Conservation (phyloP, 768 basidiomycete genomes). For the Suillus variegatus region DNA sequence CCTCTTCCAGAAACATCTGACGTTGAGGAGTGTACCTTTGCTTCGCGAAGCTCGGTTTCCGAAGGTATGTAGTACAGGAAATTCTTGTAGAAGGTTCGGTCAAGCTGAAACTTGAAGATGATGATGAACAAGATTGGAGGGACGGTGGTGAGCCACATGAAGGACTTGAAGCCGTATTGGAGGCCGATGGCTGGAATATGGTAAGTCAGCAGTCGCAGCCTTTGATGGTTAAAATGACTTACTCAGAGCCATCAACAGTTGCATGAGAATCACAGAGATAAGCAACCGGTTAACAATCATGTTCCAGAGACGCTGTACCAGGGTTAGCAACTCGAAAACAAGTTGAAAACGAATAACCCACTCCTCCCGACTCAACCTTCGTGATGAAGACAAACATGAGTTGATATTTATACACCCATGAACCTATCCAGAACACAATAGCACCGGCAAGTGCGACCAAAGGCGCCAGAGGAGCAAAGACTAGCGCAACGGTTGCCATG, state of each 20-base stretch:
- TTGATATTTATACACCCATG: constrained; percentile 94
- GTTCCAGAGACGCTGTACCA: constrained; percentile 83
- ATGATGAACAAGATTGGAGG: constrained; percentile 82
- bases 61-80: constrained; percentile 89
- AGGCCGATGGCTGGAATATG: constrained; percentile 73
- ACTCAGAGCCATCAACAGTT: constrained; percentile 85
- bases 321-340: constrained; percentile 8
- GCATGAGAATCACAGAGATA: constrained; percentile 81
- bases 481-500: constrained; percentile 90
- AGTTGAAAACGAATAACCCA: constrained; percentile 39
- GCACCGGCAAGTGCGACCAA: constrained; percentile 83
- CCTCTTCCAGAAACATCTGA: constrained; percentile 72
- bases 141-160: constrained; percentile 79
- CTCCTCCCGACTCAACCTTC: constrained; percentile 91
- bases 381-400: constrained; percentile 93
- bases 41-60: constrained; percentile 69
- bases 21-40: constrained; percentile 77
- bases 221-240: constrained; percentile 32
- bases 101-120: constrained; percentile 84
- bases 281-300: constrained; percentile 89
- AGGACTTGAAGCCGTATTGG: constrained; percentile 70
- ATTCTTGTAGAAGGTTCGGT: constrained; percentile 59
- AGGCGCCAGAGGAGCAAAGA: constrained; percentile 94
- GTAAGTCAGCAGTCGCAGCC: constrained; percentile 3
- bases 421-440: constrained; percentile 84